Percentiles rank a stretch among this genome's conserved stretches.
Evolutionary conservation across 352 stramenopile genomes (phyloP).

Genomic region (Pythium rhizo-oryzae): DNA sequence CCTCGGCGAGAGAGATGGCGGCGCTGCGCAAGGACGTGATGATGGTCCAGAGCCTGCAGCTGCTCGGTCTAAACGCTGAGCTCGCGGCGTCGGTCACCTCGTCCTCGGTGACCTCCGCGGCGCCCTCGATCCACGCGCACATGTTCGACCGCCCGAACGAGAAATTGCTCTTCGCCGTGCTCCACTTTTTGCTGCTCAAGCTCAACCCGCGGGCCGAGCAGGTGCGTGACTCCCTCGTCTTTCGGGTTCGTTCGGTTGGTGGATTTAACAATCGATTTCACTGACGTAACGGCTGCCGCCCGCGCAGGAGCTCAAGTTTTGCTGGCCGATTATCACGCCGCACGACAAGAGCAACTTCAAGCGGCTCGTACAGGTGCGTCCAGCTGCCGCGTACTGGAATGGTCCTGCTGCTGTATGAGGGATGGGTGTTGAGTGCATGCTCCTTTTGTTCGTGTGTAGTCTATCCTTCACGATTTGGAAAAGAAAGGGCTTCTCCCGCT

Average conservation of each 20-base stretch:
- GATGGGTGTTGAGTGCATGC: too few species aligned
- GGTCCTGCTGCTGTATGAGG: too few species aligned
- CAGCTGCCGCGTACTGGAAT: not conserved
- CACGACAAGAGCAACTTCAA: slow-evolving; percentile 71
- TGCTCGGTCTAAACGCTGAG: slow-evolving; percentile 36
- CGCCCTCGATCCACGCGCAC: slow-evolving; percentile 28
- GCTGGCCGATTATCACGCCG: slow-evolving; percentile 54
- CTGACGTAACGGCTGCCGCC: too few species aligned
- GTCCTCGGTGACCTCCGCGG: slow-evolving; percentile 2
- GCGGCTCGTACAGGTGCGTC: slow-evolving; percentile 49
- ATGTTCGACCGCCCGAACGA: slow-evolving; percentile 64
- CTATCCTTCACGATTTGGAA: slow-evolving; percentile 47
- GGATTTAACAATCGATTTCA: too few species aligned
- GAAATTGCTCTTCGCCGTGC: slow-evolving; percentile 47
- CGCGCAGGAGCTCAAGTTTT: slow-evolving; percentile 52
- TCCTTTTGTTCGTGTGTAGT: slow-evolving; percentile 22
- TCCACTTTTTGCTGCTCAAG: slow-evolving; percentile 52
- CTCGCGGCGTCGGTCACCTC: not conserved
- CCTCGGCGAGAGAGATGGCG: not conserved
- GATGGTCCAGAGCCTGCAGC: slow-evolving; percentile 51
- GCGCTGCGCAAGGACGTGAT: slow-evolving; percentile 43
- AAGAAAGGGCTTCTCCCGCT: slow-evolving; percentile 43
- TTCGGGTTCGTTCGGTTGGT: too few species aligned
- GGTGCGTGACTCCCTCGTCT: too few species aligned
- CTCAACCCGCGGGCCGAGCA: slow-evolving; percentile 29